A percentile compares a stretch with the other conserved stretches of the same genome.
phyloP scores from a whole-genome alignment of 2,329 filamentous ascomycete species.

The Arachnopeziza araneosa region DNA sequence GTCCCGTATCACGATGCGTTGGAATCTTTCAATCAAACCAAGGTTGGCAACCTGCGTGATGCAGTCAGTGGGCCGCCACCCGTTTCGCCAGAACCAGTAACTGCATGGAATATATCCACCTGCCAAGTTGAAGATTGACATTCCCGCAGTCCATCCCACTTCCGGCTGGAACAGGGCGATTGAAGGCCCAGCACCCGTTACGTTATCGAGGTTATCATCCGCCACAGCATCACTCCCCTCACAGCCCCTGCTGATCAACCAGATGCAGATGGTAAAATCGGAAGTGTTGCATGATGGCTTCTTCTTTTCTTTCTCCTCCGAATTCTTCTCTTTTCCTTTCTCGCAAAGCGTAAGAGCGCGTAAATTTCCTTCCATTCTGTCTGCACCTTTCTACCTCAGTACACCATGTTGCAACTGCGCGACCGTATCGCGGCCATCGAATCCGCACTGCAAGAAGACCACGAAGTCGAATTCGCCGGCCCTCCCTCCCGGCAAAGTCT shows the following conservation, averaged over 20 bases:
- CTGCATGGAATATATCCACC: not conserved
- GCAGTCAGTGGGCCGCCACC: not conserved
- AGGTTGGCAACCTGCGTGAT: not conserved
- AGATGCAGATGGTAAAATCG: not conserved
- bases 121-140: not conserved
- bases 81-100: not conserved
- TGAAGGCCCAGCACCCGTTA: not conserved
- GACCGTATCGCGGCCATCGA: constrained; percentile 19
- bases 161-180: not conserved
- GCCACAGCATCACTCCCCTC: not conserved
- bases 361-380: not conserved
- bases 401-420: constrained; percentile 15
- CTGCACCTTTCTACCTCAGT: not conserved
- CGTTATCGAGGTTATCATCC: not conserved
- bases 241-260: not conserved
- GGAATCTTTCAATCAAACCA: not conserved
- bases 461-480: constrained; percentile 14
- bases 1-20: not conserved
- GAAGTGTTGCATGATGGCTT: not conserved
- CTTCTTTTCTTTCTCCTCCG: not conserved
- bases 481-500: constrained; percentile 16
- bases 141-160: not conserved
- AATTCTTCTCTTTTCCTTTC: not conserved
- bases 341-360: not conserved
- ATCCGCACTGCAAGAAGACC: constrained; percentile 11